phyloP scores from a whole-genome alignment of 2,329 filamentous ascomycete genomes.

The Alternaria novae-zelandiae region DNA sequence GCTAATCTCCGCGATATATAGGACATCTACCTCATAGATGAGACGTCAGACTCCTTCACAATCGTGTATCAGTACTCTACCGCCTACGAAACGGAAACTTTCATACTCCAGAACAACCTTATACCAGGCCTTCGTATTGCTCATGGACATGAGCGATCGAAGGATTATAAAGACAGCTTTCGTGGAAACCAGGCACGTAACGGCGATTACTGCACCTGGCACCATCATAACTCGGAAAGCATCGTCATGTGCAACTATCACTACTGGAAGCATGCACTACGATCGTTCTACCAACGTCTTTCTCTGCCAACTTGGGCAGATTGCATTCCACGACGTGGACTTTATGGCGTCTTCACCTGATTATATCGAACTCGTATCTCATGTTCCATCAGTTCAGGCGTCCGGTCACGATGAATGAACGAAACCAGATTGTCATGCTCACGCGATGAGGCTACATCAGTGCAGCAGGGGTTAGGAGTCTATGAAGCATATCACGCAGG shows the following conservation, averaged over 20 bases:
- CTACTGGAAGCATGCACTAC: not conserved
- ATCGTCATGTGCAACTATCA: not conserved
- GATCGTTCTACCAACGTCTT: not conserved
- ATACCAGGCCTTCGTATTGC: conserved; percentile 1
- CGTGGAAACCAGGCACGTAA: conserved; percentile 17
- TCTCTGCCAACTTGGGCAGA: not conserved
- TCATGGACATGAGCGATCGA: conserved; percentile 7
- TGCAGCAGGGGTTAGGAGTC: conserved; percentile 4
- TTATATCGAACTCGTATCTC: not conserved
- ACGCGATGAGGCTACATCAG: not conserved
- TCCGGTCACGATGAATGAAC: not conserved
- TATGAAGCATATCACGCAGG: not conserved
- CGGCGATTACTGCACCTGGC: not conserved
- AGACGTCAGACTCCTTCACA: conserved; percentile 13
- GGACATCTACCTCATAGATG: conserved; percentile 14
- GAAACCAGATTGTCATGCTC: conserved; percentile 6
- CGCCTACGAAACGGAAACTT: conserved; percentile 2
- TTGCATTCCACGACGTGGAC: not conserved
- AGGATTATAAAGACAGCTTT: conserved; percentile 18
- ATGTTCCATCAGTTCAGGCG: not conserved
- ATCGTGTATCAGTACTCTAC: conserved; percentile 26
- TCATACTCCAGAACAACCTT: conserved; percentile 6
- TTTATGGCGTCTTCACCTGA: not conserved
- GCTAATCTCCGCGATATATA: conserved; percentile 6
- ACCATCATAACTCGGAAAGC: not conserved